phyloP scores from a whole-genome alignment of 176 grass and related monocot genomes.

The Carex parvula region DNA sequence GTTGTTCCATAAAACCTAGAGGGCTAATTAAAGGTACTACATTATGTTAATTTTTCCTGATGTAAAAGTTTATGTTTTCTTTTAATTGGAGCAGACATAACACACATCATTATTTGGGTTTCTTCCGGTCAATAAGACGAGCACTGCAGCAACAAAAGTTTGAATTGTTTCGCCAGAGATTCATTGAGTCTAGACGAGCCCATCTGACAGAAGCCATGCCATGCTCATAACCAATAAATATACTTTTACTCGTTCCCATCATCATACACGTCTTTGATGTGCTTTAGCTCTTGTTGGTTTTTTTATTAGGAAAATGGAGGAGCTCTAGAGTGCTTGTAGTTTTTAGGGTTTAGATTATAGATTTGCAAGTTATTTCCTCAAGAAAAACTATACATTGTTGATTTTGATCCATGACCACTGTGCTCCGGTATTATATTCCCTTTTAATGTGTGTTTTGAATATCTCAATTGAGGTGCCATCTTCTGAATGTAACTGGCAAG shows the following conservation, averaged over 20 bases:
- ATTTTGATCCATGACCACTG: not conserved
- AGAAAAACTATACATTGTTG: not conserved
- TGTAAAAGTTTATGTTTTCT: not conserved
- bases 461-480: not conserved
- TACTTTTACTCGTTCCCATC: not conserved
- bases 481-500: not conserved
- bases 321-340: not conserved
- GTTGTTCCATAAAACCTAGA: not conserved
- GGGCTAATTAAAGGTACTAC: slow-evolving; percentile 1
- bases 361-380: not conserved
- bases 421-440: not conserved
- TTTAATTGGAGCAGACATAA: slow-evolving; percentile 62
- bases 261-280: not conserved
- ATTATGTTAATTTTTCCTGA: not conserved
- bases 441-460: not conserved
- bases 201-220: slow-evolving; percentile 36
- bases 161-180: slow-evolving; percentile 45
- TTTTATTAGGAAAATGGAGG: not conserved
- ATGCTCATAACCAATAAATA: slow-evolving; percentile 21
- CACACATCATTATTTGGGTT: slow-evolving; percentile 82
- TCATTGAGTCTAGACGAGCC: slow-evolving; percentile 48
- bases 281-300: not conserved
- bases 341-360: slow-evolving; percentile 2
- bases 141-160: slow-evolving; percentile 65
- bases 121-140: slow-evolving; percentile 59